These are phyloP conservation scores for Trichomonascaceae sp. DNA, from an alignment of 1,139 yeast genomes.

Conservation along the genomic window DNA sequence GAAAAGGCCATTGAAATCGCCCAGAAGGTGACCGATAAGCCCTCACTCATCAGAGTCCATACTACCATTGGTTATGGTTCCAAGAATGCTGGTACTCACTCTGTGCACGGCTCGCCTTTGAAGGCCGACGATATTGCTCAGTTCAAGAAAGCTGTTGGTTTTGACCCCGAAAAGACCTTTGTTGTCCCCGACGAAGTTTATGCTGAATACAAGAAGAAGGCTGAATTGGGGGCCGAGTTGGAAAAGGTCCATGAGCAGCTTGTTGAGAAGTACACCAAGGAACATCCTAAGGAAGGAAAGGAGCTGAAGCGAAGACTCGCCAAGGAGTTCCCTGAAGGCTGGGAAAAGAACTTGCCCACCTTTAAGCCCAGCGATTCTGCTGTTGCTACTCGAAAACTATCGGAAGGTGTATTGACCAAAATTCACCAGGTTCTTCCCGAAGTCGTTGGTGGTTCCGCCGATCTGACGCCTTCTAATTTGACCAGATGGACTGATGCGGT, in stretches of 20 bases:
- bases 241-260: slow-evolving; percentile 71
- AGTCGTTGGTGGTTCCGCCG: slow-evolving; percentile 97
- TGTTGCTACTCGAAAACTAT: slow-evolving; percentile 91
- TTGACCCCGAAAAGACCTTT: slow-evolving; percentile 79
- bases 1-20: slow-evolving; percentile 58
- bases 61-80: slow-evolving; percentile 98
- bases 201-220: slow-evolving; percentile 56
- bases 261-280: slow-evolving; percentile 55
- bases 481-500: slow-evolving; percentile 81
- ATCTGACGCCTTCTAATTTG: slow-evolving; percentile 95
- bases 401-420: slow-evolving; percentile 71
- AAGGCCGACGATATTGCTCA: slow-evolving; percentile 90
- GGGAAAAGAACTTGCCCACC: slow-evolving; percentile 74
- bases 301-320: slow-evolving; percentile 68
- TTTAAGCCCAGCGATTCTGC: slow-evolving; percentile 77
- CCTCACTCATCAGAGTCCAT: slow-evolving; percentile 81
- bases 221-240: slow-evolving; percentile 54
- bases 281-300: slow-evolving; percentile 75
- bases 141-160: slow-evolving; percentile 78
- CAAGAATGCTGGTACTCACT: slow-evolving; percentile 73
- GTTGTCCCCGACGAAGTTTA: slow-evolving; percentile 79
- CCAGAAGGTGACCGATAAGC: slow-evolving; percentile 55
- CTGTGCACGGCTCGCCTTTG: slow-evolving; percentile 96
- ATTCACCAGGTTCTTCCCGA: slow-evolving; percentile 72
- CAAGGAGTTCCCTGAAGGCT: slow-evolving; percentile 76